Base-by-base conservation (phyloP, 768 basidiomycete genomes). In the Panellus pusillus region DNA sequence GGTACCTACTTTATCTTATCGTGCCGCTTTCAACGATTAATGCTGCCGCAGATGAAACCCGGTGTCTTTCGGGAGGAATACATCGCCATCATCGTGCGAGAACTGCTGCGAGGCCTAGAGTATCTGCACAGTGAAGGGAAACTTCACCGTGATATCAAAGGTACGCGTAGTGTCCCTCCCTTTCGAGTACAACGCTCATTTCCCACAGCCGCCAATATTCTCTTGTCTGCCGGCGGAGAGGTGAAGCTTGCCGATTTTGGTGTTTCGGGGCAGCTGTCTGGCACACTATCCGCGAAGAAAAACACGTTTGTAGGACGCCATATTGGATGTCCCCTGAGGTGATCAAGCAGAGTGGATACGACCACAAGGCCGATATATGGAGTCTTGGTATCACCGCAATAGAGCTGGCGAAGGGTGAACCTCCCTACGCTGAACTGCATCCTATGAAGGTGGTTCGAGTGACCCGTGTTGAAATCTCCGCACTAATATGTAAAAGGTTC, bases 301-400 rank as follows among this genome's bases (percentile, higher is more conserved):
- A 98, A 99, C 63, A 99, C 96, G 1, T 98, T 95, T 67, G 96
- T 96, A 29, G 93, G 27, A 95, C 96, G 15, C 96, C 96, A 3
- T 99, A 98, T 67, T 99, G 97, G 97, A 99, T 99, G 97, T 93
- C 93, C 7, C 97, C 97, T 6, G 97, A 99, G 67, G 95, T 98
- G 19, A 99, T 99, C 76, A 98, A 98, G 69, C 97, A 99, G 72
- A 96, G 93, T 52, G 97, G 97, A 4, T 99, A 99, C 71, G 97
- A 98, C 65, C 90, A 95, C 69, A 98, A 98, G 68, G 97, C 97
- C 14, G 97, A 99, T 70, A 98, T 99, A 44, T 99, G 97, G 97
- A 93, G 90, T 70, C 73, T 99, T 58, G 97, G 96, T 13, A 96
- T 96, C 63, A 99, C 97, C 7, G 91, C 93, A 28, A 98, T 98